Conservation (phyloP, 768 basidiomycete species). For the Russula dissimulans region DNA sequence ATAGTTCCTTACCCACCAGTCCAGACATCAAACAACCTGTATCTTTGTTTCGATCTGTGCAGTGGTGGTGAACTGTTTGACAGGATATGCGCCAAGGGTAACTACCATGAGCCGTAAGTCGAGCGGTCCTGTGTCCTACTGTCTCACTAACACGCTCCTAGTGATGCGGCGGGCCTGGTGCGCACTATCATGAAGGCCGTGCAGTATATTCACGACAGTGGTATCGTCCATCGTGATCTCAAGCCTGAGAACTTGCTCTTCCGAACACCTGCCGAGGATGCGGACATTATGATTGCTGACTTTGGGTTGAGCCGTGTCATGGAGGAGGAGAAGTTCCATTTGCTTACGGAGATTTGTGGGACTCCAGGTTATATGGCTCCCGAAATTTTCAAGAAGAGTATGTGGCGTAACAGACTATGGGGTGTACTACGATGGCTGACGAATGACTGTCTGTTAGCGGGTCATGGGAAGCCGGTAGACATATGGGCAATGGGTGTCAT, state of each 20-base stretch:
- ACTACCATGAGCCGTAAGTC: constrained; percentile 86
- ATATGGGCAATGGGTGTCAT: constrained; percentile 99
- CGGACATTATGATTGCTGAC: constrained; percentile 95
- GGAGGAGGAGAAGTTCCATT: constrained; percentile 78
- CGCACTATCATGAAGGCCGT: constrained; percentile 83
- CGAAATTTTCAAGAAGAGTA: constrained; percentile 89
- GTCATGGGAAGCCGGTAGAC: constrained; percentile 92
- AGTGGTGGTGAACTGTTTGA: constrained; percentile 99
- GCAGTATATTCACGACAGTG: constrained; percentile 81
- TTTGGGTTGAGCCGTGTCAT: constrained; percentile 90
- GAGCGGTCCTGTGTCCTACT: constrained; percentile 13
- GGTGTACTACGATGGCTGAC: neutral
- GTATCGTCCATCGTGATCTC: constrained; percentile 93
- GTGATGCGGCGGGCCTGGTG: constrained; percentile 84
- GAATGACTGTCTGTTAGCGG: constrained; percentile 38
- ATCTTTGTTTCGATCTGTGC: constrained; percentile 93
- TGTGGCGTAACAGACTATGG: constrained; percentile 21
- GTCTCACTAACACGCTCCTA: constrained; percentile 28
- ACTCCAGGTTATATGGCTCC: constrained; percentile 96
- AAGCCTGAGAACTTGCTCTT: constrained; percentile 98
- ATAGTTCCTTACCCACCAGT: neutral
- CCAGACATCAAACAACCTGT: constrained; percentile 85
- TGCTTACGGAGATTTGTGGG: constrained; percentile 93
- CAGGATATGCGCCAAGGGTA: constrained; percentile 93
- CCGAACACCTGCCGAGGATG: constrained; percentile 78